Evolutionary conservation across 2,329 filamentous ascomycete species (phyloP).

Genomic region (Orbilia blumenaviensis): DNA sequence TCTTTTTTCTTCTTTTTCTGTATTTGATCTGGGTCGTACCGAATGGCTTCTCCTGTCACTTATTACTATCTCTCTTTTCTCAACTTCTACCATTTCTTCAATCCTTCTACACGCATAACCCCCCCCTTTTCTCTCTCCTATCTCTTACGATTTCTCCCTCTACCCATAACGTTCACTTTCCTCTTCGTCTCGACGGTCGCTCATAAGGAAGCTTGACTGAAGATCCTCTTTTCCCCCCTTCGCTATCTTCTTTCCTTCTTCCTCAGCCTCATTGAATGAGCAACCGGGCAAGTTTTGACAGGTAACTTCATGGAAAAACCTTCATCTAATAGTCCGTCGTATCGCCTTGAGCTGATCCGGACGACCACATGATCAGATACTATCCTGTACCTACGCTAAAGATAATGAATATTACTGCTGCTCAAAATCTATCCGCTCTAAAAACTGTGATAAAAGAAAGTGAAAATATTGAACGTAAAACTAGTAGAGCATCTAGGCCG

Average conservation of each 20-base stretch:
- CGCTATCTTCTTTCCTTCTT: constrained; percentile 6
- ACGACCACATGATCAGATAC: constrained; percentile 44
- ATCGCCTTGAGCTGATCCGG: constrained; percentile 53
- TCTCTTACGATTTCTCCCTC: too few relatives aligned
- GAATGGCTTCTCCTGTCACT: constrained; percentile 4
- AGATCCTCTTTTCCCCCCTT: constrained; percentile 20
- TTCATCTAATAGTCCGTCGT: constrained; percentile 52
- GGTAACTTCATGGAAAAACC: constrained; percentile 48
- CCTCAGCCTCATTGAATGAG: constrained; percentile 14
- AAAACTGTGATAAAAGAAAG: not conserved
- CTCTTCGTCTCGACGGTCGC: constrained; percentile 48
- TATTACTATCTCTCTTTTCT: constrained; percentile 15
- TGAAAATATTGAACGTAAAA: too few relatives aligned
- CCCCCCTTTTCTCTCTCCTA: too few relatives aligned
- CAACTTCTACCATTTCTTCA: constrained; percentile 10
- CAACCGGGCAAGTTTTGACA: constrained; percentile 45
- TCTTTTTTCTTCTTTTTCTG: not conserved
- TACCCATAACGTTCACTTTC: constrained; percentile 13
- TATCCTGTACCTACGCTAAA: constrained; percentile 1
- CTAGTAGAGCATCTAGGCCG: too few relatives aligned
- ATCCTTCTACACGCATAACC: not conserved
- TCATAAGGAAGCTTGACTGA: constrained; percentile 50
- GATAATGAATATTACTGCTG: constrained; percentile 51
- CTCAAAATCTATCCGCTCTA: not conserved
- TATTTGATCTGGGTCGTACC: constrained; percentile 33